phyloP scores from a whole-genome alignment of 768 basidiomycete species.

The Phallus indusiatus region DNA sequence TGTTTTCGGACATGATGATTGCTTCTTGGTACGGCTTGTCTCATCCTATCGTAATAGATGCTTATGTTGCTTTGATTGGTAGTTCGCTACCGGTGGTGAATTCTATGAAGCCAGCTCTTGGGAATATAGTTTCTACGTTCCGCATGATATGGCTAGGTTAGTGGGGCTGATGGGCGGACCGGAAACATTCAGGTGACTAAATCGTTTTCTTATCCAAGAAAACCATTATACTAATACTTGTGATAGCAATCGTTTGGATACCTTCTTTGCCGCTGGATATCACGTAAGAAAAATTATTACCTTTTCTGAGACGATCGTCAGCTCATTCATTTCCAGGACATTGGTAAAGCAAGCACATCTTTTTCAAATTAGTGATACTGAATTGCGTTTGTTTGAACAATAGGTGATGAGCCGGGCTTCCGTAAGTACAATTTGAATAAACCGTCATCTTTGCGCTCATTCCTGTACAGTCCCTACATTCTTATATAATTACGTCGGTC shows the following conservation, averaged over 20 bases:
- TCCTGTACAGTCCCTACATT: slow-evolving; percentile 6
- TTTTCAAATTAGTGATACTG: neutral
- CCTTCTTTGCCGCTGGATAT: slow-evolving; percentile 11
- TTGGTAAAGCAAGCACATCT: neutral
- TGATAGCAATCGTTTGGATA: slow-evolving; percentile 10
- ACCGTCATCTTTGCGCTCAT: neutral
- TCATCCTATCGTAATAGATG: neutral
- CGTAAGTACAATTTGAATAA: neutral
- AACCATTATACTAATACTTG: neutral
- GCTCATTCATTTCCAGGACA: neutral
- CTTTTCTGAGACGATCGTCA: neutral
- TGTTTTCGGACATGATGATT: slow-evolving; percentile 10
- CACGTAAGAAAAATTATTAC: slow-evolving; percentile 1
- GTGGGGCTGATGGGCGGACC: slow-evolving; percentile 11
- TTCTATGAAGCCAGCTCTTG: slow-evolving; percentile 13
- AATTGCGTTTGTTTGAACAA: neutral
- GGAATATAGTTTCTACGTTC: slow-evolving; percentile 15
- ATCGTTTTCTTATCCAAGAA: neutral
- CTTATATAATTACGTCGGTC: slow-evolving; percentile 15
- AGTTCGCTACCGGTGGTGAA: slow-evolving; percentile 8
- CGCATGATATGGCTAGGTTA: slow-evolving; percentile 14
- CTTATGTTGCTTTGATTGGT: neutral
- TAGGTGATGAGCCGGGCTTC: slow-evolving; percentile 9
- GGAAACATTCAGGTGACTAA: slow-evolving; percentile 7
- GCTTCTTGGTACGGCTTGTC: slow-evolving; percentile 9